Base-by-base conservation (phyloP, 345 rosid species). In the Carallia pectinifolia region DNA sequence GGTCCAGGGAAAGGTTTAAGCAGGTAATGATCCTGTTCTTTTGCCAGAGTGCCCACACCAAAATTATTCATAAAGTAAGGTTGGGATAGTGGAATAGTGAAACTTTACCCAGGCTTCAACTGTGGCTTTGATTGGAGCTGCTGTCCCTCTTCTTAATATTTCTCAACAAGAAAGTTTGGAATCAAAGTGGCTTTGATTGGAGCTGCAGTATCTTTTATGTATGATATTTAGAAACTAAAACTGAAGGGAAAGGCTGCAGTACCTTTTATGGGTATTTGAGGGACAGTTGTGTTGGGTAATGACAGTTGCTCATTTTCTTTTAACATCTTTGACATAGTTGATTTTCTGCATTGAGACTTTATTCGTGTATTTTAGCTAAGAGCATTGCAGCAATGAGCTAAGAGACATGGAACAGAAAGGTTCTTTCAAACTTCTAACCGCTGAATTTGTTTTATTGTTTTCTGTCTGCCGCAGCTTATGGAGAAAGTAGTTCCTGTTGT, bases 401-500 rank as follows among this genome's bases (percentile, higher is more conserved):
- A 53, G 33, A 61, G 29, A 71, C 36, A 16, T 31, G 66, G 39
- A 59, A 50, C 50, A 62, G 29, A 61, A 48, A 5, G 50, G 40
- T 13, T 31, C 16, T 44, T 18, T 6, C 13, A 33, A 29, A 27
- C 38, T 23, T 33, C 13, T 18, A 29, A 54, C 23, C 19, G 8
- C 18, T 50, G 10, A 48, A 55, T 65, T 52, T 59, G 50, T 12
- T 59, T 23, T 37, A 27, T 40, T 64, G 18, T 62, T 69, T 64
- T 58, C 53, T 64, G 36, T 56, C 2, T 70, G 18, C 40, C 77
- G 78, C 89, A 89, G 88, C 89, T 93, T 65, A 86, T 88, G 94
- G 94, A 88, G 81, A 81, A 77, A 52, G 88, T 88, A 75, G 65
- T 89, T 66, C 96, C 94, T 0, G 84, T 88, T 53, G 90, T 71